Base-by-base conservation (phyloP, 75 land plant genomes). In the Pinus tabuliformis region DNA sequence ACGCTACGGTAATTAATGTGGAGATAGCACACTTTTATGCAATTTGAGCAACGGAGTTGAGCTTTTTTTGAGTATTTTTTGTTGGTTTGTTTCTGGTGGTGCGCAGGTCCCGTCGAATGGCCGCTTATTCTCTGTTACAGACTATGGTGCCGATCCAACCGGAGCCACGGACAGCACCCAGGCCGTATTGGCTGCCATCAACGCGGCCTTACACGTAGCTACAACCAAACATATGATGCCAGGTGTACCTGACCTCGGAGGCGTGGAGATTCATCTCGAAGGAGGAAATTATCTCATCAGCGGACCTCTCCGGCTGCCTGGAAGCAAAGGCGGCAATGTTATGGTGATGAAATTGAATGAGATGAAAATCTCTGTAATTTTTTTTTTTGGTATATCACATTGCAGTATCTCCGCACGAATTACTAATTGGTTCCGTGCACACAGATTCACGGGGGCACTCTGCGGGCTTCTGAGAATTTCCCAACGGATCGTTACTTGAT, bases 401-500 rank as follows among this genome's bases (percentile, higher is more conserved):
- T 45, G 7, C 49, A 45, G 49, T 42, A 42, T 42, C 45, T 42
- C 45, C 45, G 49, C 6, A 7, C 49, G 49, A 45, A 45, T 30
- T 68, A 20, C 70, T 68, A 30, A 37, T 5, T 15, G 16, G 4
- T 14, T 30, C n/a, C n/a, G 4, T 16, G 70, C 26, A 14, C 18
- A 79, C 81, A 92, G 93, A 81, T 92, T 58, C 80, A 84, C 72
- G 89, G 86, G 24, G 95, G 95, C 30, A 81, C 93, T 4, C 18
- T 92, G 20, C 77, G 93, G 24, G 93, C 93, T 22, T 80, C 95
- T 11, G 74, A 59, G 2, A 68, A 36, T 62, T 92, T 92, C 58
- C 95, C 95, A 22, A 56, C 22, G 1, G 87, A 88, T 62, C 76
- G 86, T 4, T 84, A 86, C 73, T 80, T 92, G 36, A 73, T 92